Conservation (phyloP, 2,329 filamentous ascomycete species). For the Colletotrichum paranaense region DNA sequence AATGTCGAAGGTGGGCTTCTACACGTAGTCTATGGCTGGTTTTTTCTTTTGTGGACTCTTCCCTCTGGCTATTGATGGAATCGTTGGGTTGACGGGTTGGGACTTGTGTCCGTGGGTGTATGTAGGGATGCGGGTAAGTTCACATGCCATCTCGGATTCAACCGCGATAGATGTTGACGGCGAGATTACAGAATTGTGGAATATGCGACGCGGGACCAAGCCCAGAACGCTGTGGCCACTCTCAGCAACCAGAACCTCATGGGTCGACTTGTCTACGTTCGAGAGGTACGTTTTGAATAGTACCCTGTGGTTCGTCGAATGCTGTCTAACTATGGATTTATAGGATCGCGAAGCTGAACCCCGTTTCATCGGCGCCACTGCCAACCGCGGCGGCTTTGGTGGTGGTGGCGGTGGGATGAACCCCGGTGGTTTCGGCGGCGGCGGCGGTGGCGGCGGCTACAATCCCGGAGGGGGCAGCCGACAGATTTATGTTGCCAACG, state of each 20-base stretch:
- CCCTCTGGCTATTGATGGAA: conserved; percentile 79
- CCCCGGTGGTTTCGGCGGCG: conserved; percentile 51
- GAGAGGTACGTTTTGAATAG: conserved; percentile 75
- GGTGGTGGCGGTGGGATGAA: conserved; percentile 68
- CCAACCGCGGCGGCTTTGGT: conserved; percentile 71
- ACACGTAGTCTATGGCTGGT: conserved; percentile 89
- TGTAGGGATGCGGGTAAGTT: conserved; percentile 99
- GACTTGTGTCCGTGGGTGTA: conserved; percentile 84
- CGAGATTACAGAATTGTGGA: conserved; percentile 87
- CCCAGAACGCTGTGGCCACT: conserved; percentile 95
- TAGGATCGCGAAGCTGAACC: conserved; percentile 98
- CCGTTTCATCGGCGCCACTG: conserved; percentile 85
- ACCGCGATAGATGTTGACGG: conserved; percentile 44
- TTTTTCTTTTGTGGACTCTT: conserved; percentile 75
- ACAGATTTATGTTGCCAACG: conserved; percentile 98
- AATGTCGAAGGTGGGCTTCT: conserved; percentile 99
- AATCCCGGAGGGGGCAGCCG: conserved; percentile 72
- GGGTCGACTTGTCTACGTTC: conserved; percentile 98
- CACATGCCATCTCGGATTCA: not conserved
- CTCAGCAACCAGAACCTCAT: conserved; percentile 99
- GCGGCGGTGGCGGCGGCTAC: conserved; percentile 63
- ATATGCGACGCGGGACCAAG: conserved; percentile 99
- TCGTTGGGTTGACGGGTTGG: conserved; percentile 99
- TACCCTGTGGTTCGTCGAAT: not conserved
- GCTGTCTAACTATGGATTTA: conserved; percentile 28